phyloP scores from a whole-genome alignment of 495 filamentous ascomycete genomes.

The Hyphodiscus hymeniophilus region DNA sequence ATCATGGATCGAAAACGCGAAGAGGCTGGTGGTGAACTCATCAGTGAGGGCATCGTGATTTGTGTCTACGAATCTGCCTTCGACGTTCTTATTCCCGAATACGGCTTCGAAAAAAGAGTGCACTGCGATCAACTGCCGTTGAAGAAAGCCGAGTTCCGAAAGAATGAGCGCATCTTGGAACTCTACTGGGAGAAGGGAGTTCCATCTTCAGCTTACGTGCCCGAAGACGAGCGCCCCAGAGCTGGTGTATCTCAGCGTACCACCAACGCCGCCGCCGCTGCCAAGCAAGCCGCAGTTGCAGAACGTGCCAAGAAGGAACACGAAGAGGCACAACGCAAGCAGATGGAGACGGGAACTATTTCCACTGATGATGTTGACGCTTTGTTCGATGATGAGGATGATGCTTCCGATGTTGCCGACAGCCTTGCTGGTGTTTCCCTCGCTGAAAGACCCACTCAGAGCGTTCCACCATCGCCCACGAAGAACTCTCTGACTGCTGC shows the following conservation, averaged over 20 bases:
- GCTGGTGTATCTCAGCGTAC: slow-evolving; percentile 56
- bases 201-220: slow-evolving; percentile 90
- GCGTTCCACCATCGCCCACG: slow-evolving; percentile 87
- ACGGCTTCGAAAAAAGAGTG: slow-evolving; percentile 97
- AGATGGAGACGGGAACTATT: slow-evolving; percentile 87
- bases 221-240: slow-evolving; percentile 92
- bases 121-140: slow-evolving; percentile 96
- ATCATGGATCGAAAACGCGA: slow-evolving; percentile 83
- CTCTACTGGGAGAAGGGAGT: slow-evolving; percentile 99
- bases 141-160: slow-evolving; percentile 97
- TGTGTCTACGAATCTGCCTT: slow-evolving; percentile 99
- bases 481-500: slow-evolving; percentile 59
- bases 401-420: slow-evolving; percentile 76
- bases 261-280: slow-evolving; percentile 66
- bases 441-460: slow-evolving; percentile 83
- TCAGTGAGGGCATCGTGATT: slow-evolving; percentile 93
- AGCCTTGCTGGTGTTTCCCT: slow-evolving; percentile 81
- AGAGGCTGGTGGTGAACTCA: slow-evolving; percentile 81
- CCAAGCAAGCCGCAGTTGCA: slow-evolving; percentile 70
- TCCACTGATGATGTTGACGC: slow-evolving; percentile 85
- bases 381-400: slow-evolving; percentile 88
- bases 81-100: slow-evolving; percentile 96
- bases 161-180: slow-evolving; percentile 86
- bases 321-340: slow-evolving; percentile 80
- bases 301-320: slow-evolving; percentile 70